Percentiles rank a stretch among this genome's conserved stretches.
These are phyloP conservation scores for Cunninghamia lanceolata DNA, from an alignment of 75 land plant genomes.

Conservation along the genomic window DNA sequence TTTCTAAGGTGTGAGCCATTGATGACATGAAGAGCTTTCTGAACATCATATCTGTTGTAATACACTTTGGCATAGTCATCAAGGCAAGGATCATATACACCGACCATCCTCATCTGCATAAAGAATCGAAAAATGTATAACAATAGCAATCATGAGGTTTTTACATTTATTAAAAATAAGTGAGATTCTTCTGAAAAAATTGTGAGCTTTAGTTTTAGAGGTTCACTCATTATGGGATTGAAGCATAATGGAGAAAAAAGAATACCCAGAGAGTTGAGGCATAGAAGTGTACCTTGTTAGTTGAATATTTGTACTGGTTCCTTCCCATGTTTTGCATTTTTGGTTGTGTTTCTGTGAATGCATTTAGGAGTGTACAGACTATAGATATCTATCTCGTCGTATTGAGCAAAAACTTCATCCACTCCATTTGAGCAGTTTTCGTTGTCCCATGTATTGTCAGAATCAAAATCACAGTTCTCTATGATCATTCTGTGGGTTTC, in stretches of 20 bases:
- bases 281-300: neutral
- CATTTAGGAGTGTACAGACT: slow-evolving; percentile 60
- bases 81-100: too few relatives aligned
- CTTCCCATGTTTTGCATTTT: neutral
- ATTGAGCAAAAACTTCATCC: slow-evolving; percentile 39
- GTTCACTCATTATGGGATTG: neutral
- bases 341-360: neutral
- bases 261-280: neutral
- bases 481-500: slow-evolving; percentile 23
- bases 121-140: too few relatives aligned
- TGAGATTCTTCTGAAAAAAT: neutral
- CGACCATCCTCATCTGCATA: too few relatives aligned
- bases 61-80: too few relatives aligned
- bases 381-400: slow-evolving; percentile 4
- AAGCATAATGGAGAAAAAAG: neutral
- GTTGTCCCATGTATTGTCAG: slow-evolving; percentile 39
- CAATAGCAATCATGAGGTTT: neutral
- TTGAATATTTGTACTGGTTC: neutral
- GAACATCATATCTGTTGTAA: slow-evolving; percentile 15
- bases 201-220: slow-evolving; percentile 32
- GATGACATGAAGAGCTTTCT: slow-evolving; percentile 56
- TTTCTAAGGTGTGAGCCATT: slow-evolving; percentile 33
- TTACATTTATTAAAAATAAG: slow-evolving; percentile 28
- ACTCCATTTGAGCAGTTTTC: slow-evolving; percentile 28
- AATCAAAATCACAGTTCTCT: slow-evolving; percentile 34